Base-by-base conservation (phyloP, 345 rosid genomes). In the Bruguiera parviflora region DNA sequence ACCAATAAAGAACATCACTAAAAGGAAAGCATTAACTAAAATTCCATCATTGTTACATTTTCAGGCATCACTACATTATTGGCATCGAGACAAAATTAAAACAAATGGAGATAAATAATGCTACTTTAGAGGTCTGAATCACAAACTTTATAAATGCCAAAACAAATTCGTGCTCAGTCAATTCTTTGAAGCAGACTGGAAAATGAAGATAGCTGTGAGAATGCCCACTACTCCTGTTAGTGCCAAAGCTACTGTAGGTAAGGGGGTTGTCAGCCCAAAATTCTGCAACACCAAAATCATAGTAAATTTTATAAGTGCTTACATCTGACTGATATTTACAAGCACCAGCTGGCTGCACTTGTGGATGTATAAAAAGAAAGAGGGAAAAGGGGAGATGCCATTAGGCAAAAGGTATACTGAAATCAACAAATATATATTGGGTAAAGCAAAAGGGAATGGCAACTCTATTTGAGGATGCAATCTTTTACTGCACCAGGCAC, bases 191-290 rank as follows among this genome's bases (percentile, higher is more conserved):
- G 96, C 83, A 5, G 99, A 95, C 37, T 91, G 97, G 83, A 89
- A 95, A 84, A 95, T 95, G 73, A 95, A 91, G 62, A 95, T 71
- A 2, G 95, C 92, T 15, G 96, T 77, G 62, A 91, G 77, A 77
- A 86, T 89, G 70, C 92, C 97, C 29, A 91, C 89, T 73, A 91
- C 63, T 68, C 81, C 97, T 10, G 98, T 89, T 13, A 91, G 78
- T 15, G 87, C 97, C 85, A 93, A 85, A 63, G 98, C 98, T 53
- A 83, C 92, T 0, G 87, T 82, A 21, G 98, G 98, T 80, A 91
- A 78, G 35, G 96, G 97, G 58, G 82, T 2, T 20, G 86, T 77
- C 56, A 94, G 89, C 59, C 98, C 96, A 35, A 94, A 94, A 76
- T 93, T 93, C 98, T 91, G 93, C 84, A 73, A 61, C 61, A 58